These are phyloP conservation scores for Lactifluus echinatus DNA, from an alignment of 768 basidiomycete genomes.

Conservation along the genomic window DNA sequence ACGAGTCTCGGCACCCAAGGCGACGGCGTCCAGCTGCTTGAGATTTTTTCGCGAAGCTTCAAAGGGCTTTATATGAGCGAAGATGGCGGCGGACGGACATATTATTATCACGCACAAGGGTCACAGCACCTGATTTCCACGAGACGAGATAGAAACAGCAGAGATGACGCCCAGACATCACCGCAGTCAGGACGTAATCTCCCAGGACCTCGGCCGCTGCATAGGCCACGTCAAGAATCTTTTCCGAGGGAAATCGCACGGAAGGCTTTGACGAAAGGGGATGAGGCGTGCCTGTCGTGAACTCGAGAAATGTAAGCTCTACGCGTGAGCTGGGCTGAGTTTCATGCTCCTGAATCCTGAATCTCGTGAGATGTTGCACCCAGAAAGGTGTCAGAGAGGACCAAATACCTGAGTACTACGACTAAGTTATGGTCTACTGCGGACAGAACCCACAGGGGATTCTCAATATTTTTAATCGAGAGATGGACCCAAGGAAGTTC, in stretches of 20 bases:
- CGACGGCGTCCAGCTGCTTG: not conserved
- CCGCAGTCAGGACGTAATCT: conserved; percentile 3
- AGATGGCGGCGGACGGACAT: not conserved
- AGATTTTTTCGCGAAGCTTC: conserved; percentile 2
- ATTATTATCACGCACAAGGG: not conserved
- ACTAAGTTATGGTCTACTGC: conserved; percentile 8
- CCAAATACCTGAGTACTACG: conserved; percentile 1
- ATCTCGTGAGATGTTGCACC: not conserved
- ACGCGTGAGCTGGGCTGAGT: not conserved
- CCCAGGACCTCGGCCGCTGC: conserved; percentile 1
- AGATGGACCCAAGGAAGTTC: not conserved
- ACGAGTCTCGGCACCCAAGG: conserved; percentile 1
- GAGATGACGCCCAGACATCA: not conserved
- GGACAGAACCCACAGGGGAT: not conserved
- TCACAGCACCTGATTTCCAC: conserved; percentile 4
- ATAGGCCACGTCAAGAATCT: not conserved
- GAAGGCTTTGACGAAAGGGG: not conserved
- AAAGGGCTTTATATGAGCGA: not conserved
- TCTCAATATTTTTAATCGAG: not conserved
- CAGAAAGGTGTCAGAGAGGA: not conserved
- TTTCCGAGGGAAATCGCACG: not conserved
- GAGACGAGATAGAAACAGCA: conserved; percentile 1
- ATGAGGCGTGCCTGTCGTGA: conserved; percentile 2
- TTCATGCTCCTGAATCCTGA: not conserved
- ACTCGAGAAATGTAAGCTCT: conserved; percentile 3